phyloP scores from a whole-genome alignment of 2,329 filamentous ascomycete species.

The Trichoderma citrinoviride region DNA sequence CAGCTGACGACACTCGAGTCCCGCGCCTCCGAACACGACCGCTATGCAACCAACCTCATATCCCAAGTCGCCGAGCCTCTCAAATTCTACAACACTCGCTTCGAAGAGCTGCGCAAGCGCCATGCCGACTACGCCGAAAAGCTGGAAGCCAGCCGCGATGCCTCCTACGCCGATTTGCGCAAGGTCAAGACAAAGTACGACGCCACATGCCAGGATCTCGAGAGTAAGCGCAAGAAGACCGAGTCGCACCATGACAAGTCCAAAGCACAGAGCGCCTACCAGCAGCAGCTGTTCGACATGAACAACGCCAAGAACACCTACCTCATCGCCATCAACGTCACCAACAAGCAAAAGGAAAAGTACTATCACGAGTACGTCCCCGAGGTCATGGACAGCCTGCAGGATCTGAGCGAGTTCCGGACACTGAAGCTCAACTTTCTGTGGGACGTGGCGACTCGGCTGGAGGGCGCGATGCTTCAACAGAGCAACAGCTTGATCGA shows the following conservation, averaged over 20 bases:
- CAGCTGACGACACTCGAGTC: constrained; percentile 88
- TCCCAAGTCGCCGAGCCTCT: constrained; percentile 82
- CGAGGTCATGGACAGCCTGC: constrained; percentile 86
- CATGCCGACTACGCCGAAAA: constrained; percentile 87
- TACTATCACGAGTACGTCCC: constrained; percentile 98
- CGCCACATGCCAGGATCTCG: constrained; percentile 86
- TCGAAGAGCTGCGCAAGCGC: constrained; percentile 89
- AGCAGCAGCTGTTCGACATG: constrained; percentile 92
- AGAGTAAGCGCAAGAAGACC: constrained; percentile 89
- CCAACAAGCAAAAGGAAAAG: constrained; percentile 94
- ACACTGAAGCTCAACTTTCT: constrained; percentile 79
- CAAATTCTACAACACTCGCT: constrained; percentile 68
- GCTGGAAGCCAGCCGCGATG: constrained; percentile 84
- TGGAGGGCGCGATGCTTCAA: constrained; percentile 77
- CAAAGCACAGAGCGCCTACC: constrained; percentile 88
- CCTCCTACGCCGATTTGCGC: constrained; percentile 77
- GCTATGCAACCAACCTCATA: constrained; percentile 74
- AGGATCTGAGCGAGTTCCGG: constrained; percentile 89
- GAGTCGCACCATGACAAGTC: constrained; percentile 92
- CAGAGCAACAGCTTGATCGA: constrained; percentile 70
- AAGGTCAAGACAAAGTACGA: constrained; percentile 96
- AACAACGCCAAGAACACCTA: constrained; percentile 99
- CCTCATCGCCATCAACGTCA: constrained; percentile 90
- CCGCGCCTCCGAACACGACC: constrained; percentile 84
- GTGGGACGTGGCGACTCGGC: constrained; percentile 75